Percentiles rank a stretch among this genome's conserved stretches.
Evolutionary conservation across 495 filamentous ascomycete genomes (phyloP).

Genomic region (Pyrenula aspistea): DNA sequence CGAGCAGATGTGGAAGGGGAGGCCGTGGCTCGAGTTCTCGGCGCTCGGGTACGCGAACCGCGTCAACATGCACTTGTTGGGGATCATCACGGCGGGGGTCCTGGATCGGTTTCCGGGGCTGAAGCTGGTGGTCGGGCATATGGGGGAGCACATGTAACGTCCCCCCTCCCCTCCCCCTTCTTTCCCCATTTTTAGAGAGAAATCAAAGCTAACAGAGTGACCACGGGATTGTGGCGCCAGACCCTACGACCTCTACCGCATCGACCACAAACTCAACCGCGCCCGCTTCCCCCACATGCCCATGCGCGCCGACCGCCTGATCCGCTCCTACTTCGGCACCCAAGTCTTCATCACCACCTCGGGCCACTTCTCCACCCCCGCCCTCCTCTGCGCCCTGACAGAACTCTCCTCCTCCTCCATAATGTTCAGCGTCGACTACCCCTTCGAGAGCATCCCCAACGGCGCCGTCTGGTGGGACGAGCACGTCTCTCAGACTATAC

Average conservation of each 20-base stretch:
- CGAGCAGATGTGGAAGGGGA: slow-evolving; percentile 35
- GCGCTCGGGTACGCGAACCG: slow-evolving; percentile 35
- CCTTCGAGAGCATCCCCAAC: slow-evolving; percentile 39
- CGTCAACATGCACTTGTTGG: slow-evolving; percentile 35
- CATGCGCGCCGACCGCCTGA: slow-evolving; percentile 11
- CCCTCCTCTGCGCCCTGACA: slow-evolving; percentile 35
- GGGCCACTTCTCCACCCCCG: slow-evolving; percentile 46
- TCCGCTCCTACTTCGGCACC: slow-evolving; percentile 43
- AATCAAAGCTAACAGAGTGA: too few species aligned
- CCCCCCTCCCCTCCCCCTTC: neutral
- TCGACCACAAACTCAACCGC: slow-evolving; percentile 44
- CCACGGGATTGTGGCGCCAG: neutral
- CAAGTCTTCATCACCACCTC: slow-evolving; percentile 57
- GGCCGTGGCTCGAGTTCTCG: slow-evolving; percentile 35
- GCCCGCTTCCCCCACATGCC: slow-evolving; percentile 23
- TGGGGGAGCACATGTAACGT: slow-evolving; percentile 42
- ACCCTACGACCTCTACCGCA: slow-evolving; percentile 51
- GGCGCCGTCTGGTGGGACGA: slow-evolving; percentile 43
- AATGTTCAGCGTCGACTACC: slow-evolving; percentile 39
- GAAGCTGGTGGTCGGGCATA: slow-evolving; percentile 54
- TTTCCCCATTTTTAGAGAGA: too few species aligned
- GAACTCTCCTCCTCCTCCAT: slow-evolving; percentile 31
- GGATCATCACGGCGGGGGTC: slow-evolving; percentile 40
- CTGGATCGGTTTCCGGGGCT: slow-evolving; percentile 38
- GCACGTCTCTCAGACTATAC: slow-evolving; percentile 21